Evolutionary conservation across 805 yeast species (phyloP), one percentile per base, ranked within the genome.

Genomic region (Schizosaccharomyces lindneri): DNA sequence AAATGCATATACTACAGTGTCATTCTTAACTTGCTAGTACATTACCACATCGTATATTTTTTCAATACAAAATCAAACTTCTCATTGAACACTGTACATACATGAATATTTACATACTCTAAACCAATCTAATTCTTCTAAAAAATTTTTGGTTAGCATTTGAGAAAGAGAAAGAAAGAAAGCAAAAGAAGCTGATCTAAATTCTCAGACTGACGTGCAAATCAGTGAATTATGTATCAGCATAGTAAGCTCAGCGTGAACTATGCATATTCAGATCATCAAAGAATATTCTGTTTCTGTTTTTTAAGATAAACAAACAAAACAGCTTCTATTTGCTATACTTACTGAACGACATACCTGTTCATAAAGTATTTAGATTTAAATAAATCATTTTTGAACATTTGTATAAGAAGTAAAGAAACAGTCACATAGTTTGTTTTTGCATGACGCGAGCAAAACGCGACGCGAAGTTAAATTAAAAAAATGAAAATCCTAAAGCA

Each of bases 141-240:
- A 36, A 36, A 31, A 5, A 11, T 9, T 2, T 9, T 3, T 36
- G 41, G 41, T 36, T 36, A 36, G 41, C 41, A 7, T 36, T 6
- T 36, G n/a, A 46, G 13, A 46, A 24, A 46, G 7, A 17, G 21
- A 9, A 24, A 1, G 17, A 46, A 46, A 13, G 11, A 46, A 46
- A 46, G 51, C 21, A 46, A 46, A 5, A 46, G 27, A 46, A 46
- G 51, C 13, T 5, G 27, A 46, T 24, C 27, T 9, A 24, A 46
- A 46, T 9, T 46, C 57, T 51, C 57, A 51, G 57, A 51, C 57
- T 51, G 57, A 51, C 57, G 57, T 51, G 57, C 57, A 51, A 51
- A 51, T 51, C 57, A 29, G n/a, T 21, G 57, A 29, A 24, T 24
- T 7, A 29, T 9, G 57, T 48, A 24, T 51, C 57, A 51, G 57